Conservation (phyloP, 2,329 filamentous ascomycete species). For the Fusarium sp. region DNA sequence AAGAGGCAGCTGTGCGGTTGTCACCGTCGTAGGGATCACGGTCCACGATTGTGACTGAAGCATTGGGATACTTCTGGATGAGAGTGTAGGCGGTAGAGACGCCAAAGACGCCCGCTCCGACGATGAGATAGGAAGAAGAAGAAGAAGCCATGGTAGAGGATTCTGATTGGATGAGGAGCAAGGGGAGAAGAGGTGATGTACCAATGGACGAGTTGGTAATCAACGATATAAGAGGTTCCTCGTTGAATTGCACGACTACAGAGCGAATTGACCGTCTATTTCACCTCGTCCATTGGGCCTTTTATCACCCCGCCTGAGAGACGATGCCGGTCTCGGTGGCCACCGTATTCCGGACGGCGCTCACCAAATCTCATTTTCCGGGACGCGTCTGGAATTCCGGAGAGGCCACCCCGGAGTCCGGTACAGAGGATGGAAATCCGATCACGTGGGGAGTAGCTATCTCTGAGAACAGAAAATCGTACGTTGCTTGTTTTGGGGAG, state of each 20-base stretch:
- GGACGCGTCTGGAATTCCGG: conserved; percentile 30
- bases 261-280: conserved; percentile 12
- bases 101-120: conserved; percentile 73
- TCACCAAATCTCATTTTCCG: conserved; percentile 31
- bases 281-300: conserved; percentile 19
- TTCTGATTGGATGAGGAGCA: neutral
- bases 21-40: conserved; percentile 60
- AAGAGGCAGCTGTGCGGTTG: conserved; percentile 67
- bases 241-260: neutral
- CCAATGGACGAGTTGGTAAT: conserved; percentile 6
- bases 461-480: neutral
- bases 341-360: conserved; percentile 25
- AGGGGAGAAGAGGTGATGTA: conserved; percentile 1
- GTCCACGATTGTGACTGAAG: conserved; percentile 66
- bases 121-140: conserved; percentile 60
- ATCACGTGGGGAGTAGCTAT: conserved; percentile 21
- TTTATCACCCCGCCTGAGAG: conserved; percentile 34
- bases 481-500: neutral
- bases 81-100: conserved; percentile 72
- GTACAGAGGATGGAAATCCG: conserved; percentile 12
- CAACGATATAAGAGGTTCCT: neutral
- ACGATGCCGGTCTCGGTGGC: conserved; percentile 31
- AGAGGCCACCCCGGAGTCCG: conserved; percentile 26
- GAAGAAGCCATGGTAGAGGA: conserved; percentile 38
- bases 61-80: conserved; percentile 58